phyloP scores from a whole-genome alignment of 2,329 filamentous ascomycete genomes.

The Botryotinia calthae region DNA sequence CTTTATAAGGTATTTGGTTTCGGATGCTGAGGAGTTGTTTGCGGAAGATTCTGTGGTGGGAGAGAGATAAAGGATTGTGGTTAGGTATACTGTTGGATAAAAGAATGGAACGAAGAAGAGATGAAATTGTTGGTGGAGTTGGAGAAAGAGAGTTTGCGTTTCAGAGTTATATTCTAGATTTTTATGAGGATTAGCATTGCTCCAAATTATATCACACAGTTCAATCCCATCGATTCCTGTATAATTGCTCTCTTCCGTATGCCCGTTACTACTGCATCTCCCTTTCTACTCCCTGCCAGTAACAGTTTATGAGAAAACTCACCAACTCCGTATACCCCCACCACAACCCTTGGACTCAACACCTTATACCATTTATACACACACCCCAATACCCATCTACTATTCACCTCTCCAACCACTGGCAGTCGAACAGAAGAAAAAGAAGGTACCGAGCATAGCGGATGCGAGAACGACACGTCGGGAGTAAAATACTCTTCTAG shows the following conservation, averaged over 20 bases:
- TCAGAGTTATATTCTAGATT: slow-evolving; percentile 61
- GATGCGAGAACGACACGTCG: slow-evolving; percentile 72
- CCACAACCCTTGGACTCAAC: slow-evolving; percentile 68
- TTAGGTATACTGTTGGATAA: slow-evolving; percentile 63
- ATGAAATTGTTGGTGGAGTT: slow-evolving; percentile 70
- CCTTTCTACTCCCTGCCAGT: background rate
- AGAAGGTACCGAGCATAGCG: slow-evolving; percentile 68
- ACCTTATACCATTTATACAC: slow-evolving; percentile 86
- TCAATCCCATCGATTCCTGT: background rate
- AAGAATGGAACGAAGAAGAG: slow-evolving; percentile 78
- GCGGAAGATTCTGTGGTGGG: background rate
- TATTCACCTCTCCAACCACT: slow-evolving; percentile 50
- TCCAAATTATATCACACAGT: background rate
- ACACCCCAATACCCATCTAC: slow-evolving; percentile 62
- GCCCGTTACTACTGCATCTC: background rate
- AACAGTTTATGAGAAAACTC: slow-evolving; percentile 25
- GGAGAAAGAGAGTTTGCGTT: slow-evolving; percentile 68
- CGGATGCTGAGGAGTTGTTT: background rate
- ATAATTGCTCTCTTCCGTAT: background rate
- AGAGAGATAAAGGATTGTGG: slow-evolving; percentile 63
- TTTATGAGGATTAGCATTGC: background rate
- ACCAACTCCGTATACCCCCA: slow-evolving; percentile 61
- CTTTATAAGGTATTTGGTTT: slow-evolving; percentile 65
- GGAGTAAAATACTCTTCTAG: slow-evolving; percentile 72
- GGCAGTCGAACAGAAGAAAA: slow-evolving; percentile 47